These are phyloP conservation scores for Logfia minima DNA, from an alignment of 129 eudicot genomes.

Conservation along the genomic window DNA sequence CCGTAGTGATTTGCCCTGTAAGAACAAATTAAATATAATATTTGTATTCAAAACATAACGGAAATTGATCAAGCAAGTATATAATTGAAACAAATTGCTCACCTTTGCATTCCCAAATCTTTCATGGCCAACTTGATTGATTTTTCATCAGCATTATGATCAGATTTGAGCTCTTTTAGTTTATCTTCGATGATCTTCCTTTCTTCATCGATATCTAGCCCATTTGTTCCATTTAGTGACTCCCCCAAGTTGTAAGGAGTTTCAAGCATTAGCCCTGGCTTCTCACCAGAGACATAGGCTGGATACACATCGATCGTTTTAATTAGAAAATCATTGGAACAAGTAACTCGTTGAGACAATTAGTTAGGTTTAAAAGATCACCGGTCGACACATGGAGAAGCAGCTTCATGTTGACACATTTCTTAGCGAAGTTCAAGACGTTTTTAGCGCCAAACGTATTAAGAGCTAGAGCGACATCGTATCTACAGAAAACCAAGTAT, in stretches of 20 bases:
- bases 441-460: conserved; percentile 69
- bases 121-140: conserved; percentile 42
- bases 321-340: background rate
- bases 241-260: conserved; percentile 54
- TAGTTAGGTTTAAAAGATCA: conserved; percentile 6
- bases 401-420: conserved; percentile 56
- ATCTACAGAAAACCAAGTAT: conserved; percentile 36
- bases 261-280: conserved; percentile 56
- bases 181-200: conserved; percentile 43
- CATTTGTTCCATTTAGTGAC: conserved; percentile 49
- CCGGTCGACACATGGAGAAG: conserved; percentile 86
- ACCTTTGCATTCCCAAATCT: conserved; percentile 73
- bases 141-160: conserved; percentile 30
- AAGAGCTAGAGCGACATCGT: conserved; percentile 62
- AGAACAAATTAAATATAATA: background rate
- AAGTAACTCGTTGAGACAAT: background rate
- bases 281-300: conserved; percentile 76
- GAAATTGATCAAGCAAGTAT: background rate
- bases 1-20: conserved; percentile 71
- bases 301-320: background rate
- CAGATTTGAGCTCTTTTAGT: conserved; percentile 32
- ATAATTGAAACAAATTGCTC: background rate
- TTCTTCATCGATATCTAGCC: conserved; percentile 54
- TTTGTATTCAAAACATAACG: background rate
- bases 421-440: conserved; percentile 60